Conservation (phyloP, 495 filamentous ascomycete species). For the Penicillium flavigenum region DNA sequence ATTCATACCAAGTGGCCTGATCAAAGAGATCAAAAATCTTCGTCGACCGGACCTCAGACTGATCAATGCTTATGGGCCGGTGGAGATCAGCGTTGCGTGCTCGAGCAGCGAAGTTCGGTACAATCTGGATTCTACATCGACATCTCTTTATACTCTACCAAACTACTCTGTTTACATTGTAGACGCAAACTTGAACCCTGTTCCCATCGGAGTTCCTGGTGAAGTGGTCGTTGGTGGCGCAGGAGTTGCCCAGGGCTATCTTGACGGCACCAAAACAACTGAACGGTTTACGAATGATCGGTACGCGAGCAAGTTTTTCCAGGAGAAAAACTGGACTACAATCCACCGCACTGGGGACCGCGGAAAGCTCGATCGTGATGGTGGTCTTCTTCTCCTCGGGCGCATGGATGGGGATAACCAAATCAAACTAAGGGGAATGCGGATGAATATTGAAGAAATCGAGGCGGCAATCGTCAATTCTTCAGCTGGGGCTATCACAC, state of each 20-base stretch:
- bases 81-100: conserved; percentile 31
- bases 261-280: conserved; percentile 34
- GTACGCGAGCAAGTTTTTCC: conserved; percentile 23
- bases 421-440: conserved; percentile 53
- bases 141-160: conserved; percentile 34
- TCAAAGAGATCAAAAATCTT: conserved; percentile 24
- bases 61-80: conserved; percentile 37
- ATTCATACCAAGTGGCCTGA: conserved; percentile 15
- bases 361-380: conserved; percentile 27
- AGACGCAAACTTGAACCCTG: conserved; percentile 37
- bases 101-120: conserved; percentile 20
- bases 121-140: background rate
- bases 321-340: conserved; percentile 28
- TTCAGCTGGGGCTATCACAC: conserved; percentile 28
- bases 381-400: conserved; percentile 35
- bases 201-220: conserved; percentile 46
- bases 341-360: conserved; percentile 30
- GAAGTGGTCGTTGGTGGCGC: conserved; percentile 48
- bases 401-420: conserved; percentile 47
- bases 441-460: conserved; percentile 53
- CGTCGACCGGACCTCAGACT: conserved; percentile 21
- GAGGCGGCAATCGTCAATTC: conserved; percentile 34
- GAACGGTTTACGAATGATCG: conserved; percentile 37
- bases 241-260: conserved; percentile 44
- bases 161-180: conserved; percentile 51